Percentiles rank a stretch among this genome's conserved stretches.
phyloP scores from a whole-genome alignment of 352 stramenopile species.

The Aphanomyces cochlioides region DNA sequence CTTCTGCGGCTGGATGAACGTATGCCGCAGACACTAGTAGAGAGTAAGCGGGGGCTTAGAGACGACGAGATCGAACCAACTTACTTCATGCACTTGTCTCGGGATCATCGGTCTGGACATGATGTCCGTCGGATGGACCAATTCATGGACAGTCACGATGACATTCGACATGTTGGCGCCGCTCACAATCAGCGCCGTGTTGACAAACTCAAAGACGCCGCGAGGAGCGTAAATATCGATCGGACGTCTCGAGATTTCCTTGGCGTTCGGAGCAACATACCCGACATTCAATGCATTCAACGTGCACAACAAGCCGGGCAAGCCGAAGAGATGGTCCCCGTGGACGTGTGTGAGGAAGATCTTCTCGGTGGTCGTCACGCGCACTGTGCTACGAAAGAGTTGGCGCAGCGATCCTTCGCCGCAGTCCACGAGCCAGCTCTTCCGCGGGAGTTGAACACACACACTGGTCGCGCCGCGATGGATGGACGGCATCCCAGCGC shows the following conservation, averaged over 20 bases:
- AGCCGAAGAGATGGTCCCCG: conserved; percentile 80
- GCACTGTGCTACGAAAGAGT: conserved; percentile 73
- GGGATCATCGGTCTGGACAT: too few relatives aligned
- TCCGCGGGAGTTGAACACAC: conserved; percentile 26
- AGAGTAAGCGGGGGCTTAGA: neutral
- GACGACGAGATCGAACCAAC: neutral
- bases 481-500: conserved; percentile 63
- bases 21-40: conserved; percentile 43
- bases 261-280: conserved; percentile 57
- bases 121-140: conserved; percentile 37
- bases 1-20: conserved; percentile 53
- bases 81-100: conserved; percentile 36
- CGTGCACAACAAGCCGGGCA: conserved; percentile 78
- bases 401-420: conserved; percentile 75
- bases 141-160: conserved; percentile 65
- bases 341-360: conserved; percentile 86
- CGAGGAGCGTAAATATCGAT: conserved; percentile 78
- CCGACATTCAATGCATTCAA: conserved; percentile 72
- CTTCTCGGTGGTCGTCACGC: conserved; percentile 67
- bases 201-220: conserved; percentile 74
- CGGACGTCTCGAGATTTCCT: conserved; percentile 39
- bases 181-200: conserved; percentile 60
- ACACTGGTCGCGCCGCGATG: conserved; percentile 16
- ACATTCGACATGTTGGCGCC: conserved; percentile 69
- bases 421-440: conserved; percentile 88